Conservation (phyloP, 352 stramenopile species). For the Globisporangium rhizosaccharum region DNA sequence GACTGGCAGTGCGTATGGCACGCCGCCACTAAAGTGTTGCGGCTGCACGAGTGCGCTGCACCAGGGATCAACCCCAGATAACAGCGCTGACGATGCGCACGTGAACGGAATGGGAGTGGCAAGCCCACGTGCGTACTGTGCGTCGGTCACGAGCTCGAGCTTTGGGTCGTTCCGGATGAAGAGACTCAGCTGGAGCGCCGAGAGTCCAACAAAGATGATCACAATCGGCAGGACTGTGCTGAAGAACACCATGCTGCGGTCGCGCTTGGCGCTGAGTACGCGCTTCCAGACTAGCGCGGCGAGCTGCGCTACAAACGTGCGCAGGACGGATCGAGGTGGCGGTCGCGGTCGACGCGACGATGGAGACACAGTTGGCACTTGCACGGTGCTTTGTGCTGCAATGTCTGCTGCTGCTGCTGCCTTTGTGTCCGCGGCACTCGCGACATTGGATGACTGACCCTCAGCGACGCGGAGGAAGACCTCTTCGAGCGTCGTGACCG, state of each 20-base stretch:
- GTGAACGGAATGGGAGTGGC: slow-evolving; percentile 42
- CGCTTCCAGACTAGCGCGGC: slow-evolving; percentile 57
- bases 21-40: slow-evolving; percentile 21
- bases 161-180: slow-evolving; percentile 49
- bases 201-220: slow-evolving; percentile 62
- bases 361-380: neutral
- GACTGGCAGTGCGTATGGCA: slow-evolving; percentile 24
- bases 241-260: slow-evolving; percentile 69
- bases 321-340: neutral
- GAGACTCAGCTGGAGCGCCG: slow-evolving; percentile 43
- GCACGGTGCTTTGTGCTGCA: too few relatives aligned
- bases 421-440: neutral
- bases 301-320: slow-evolving; percentile 41
- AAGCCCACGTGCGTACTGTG: slow-evolving; percentile 25
- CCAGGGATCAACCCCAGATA: slow-evolving; percentile 7
- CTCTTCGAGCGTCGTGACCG: slow-evolving; percentile 84
- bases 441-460: neutral
- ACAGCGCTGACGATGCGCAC: slow-evolving; percentile 20
- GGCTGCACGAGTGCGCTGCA: slow-evolving; percentile 19
- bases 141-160: slow-evolving; percentile 23
- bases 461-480: slow-evolving; percentile 88
- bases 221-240: slow-evolving; percentile 62
- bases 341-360: neutral
- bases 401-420: neutral
- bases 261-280: slow-evolving; percentile 40